Evolutionary conservation across 306 rosid species (phyloP).

Genomic region (Inga leiocalycina): DNA sequence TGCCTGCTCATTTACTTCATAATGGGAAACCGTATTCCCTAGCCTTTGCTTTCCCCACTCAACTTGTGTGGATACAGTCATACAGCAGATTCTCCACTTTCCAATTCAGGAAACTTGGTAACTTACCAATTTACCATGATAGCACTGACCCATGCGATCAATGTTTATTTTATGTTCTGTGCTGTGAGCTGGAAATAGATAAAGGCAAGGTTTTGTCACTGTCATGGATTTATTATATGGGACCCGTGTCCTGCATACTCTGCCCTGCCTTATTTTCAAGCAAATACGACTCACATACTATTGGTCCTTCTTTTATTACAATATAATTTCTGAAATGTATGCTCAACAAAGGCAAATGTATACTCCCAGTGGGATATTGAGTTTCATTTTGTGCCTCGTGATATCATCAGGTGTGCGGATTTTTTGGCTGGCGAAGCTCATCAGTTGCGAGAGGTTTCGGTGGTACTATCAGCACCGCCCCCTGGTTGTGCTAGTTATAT

Average conservation of each 20-base stretch:
- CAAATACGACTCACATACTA: background rate
- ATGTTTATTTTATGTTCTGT: background rate
- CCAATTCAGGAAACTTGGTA: background rate
- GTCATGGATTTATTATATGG: background rate
- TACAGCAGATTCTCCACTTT: background rate
- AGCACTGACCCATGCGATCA: background rate
- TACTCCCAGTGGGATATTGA: too few species aligned
- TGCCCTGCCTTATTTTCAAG: background rate
- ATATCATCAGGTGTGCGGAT: too few species aligned
- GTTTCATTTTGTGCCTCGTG: too few species aligned
- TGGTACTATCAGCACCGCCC: too few species aligned
- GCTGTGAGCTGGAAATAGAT: background rate
- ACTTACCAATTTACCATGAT: background rate
- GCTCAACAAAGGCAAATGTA: background rate
- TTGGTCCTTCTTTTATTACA: background rate
- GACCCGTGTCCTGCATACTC: background rate
- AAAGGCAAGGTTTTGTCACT: background rate
- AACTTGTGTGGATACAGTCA: background rate
- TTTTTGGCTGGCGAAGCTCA: too few species aligned
- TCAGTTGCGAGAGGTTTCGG: too few species aligned
- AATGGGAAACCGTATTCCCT: background rate
- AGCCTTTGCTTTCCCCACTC: background rate
- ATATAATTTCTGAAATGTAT: background rate
- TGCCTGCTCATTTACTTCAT: background rate
- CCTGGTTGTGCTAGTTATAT: too few species aligned